A percentile compares a stretch with the other conserved stretches of the same genome.
Evolutionary conservation across 352 stramenopile genomes (phyloP).

Genomic region (Pythium periplocum): DNA sequence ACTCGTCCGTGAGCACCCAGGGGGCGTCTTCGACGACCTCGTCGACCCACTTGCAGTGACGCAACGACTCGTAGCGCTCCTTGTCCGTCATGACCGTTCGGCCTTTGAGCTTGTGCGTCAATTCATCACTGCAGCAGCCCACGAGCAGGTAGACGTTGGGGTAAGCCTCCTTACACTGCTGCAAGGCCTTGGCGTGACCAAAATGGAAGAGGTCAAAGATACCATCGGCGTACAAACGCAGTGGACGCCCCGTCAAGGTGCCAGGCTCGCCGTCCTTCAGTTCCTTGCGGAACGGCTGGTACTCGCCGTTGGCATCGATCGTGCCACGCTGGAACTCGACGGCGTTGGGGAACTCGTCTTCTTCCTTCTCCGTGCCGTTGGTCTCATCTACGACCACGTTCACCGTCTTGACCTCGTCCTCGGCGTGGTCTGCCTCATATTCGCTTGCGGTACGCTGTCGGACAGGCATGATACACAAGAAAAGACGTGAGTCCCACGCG

Average conservation of each 20-base stretch:
- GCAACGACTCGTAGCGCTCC: constrained; percentile 81
- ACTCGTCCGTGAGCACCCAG: constrained; percentile 82
- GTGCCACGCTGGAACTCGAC: constrained; percentile 9
- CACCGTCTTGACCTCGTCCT: no score
- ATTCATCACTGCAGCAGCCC: constrained; percentile 82
- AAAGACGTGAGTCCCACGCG: no score
- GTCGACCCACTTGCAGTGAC: constrained; percentile 86
- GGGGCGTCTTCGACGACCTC: constrained; percentile 85
- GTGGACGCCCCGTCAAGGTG: constrained; percentile 62
- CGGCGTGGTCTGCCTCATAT: no score
- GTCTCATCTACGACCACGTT: not conserved
- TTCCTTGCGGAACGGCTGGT: constrained; percentile 55
- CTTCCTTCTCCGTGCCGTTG: not conserved
- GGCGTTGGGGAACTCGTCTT: not conserved
- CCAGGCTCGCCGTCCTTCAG: constrained; percentile 63
- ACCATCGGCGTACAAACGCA: constrained; percentile 84
- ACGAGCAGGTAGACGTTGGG: constrained; percentile 83
- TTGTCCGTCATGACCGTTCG: constrained; percentile 86
- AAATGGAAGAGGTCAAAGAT: constrained; percentile 91
- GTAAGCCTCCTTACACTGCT: constrained; percentile 86
- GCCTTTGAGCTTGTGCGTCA: constrained; percentile 86
- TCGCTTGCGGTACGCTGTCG: no score
- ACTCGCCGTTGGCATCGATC: constrained; percentile 19
- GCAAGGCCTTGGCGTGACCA: constrained; percentile 78
- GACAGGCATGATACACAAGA: no score